Percentiles rank a stretch among this genome's conserved stretches.
These are phyloP conservation scores for Auxenochlorella pyrenoidosa DNA, from an alignment of 139 green algal species.

Conservation along the genomic window DNA sequence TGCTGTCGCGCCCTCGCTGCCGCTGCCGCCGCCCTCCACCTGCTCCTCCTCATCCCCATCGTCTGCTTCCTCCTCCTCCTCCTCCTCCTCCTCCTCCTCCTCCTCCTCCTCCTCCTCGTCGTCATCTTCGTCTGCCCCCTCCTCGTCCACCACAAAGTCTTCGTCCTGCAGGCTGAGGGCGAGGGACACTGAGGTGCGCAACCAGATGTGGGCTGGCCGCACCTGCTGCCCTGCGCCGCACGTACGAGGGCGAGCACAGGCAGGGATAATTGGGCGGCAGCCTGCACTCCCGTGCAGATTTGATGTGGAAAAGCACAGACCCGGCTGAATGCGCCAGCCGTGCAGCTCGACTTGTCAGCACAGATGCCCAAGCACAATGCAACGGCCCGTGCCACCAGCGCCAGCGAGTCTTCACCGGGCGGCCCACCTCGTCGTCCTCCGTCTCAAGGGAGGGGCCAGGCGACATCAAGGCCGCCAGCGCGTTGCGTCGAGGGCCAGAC, in stretches of 20 bases:
- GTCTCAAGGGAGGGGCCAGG: constrained; percentile 31
- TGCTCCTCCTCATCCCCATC: not conserved
- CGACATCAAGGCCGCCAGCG: constrained; percentile 11
- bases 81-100: not conserved
- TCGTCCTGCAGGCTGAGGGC: not conserved
- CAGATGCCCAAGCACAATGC: not conserved
- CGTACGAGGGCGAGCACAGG: not conserved
- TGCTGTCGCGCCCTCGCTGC: not conserved
- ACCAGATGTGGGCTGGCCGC: not conserved
- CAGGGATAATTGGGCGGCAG: too few relatives aligned
- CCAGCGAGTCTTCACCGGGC: not conserved
- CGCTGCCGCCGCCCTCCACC: not conserved
- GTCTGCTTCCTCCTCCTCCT: not conserved
- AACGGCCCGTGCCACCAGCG: not conserved
- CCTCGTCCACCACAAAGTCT: constrained; percentile 5
- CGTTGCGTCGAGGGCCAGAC: not conserved
- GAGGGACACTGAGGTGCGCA: not conserved
- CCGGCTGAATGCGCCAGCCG: not conserved
- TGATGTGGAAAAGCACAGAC: not conserved
- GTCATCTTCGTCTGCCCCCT: not conserved
- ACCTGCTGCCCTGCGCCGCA: too few relatives aligned
- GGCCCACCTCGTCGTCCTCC: constrained; percentile 36
- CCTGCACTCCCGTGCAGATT: too few relatives aligned
- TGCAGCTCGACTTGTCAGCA: not conserved
- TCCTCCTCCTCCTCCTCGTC: not conserved